phyloP scores from a whole-genome alignment of 208 protist species.

The Crithidia mellificae region DNA sequence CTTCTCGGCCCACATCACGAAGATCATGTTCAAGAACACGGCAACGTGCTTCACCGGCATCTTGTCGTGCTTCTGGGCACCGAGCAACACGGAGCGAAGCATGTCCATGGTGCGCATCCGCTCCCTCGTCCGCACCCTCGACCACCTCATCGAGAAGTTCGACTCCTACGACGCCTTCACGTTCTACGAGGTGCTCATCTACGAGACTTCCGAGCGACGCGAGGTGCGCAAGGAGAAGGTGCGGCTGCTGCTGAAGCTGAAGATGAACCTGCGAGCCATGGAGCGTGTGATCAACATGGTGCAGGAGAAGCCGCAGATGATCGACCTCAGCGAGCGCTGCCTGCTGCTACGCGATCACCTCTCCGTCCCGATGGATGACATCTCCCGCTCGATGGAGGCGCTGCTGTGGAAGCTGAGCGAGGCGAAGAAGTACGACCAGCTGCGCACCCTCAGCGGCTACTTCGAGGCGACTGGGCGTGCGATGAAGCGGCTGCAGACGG shows the following conservation, averaged over 20 bases:
- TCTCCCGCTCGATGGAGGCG: slow-evolving; percentile 65
- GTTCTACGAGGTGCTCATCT: slow-evolving; percentile 84
- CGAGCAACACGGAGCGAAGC: slow-evolving; percentile 82
- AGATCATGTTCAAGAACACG: too few species aligned
- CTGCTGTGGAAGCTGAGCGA: slow-evolving; percentile 58
- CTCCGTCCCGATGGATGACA: slow-evolving; percentile 52
- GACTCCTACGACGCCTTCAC: slow-evolving; percentile 70
- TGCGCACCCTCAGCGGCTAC: slow-evolving; percentile 38
- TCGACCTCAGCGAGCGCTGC: slow-evolving; percentile 76
- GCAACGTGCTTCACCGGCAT: slow-evolving; percentile 72
- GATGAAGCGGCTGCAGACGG: slow-evolving; percentile 68
- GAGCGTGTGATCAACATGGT: slow-evolving; percentile 83
- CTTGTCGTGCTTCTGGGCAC: slow-evolving; percentile 84
- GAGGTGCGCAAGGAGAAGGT: slow-evolving; percentile 71
- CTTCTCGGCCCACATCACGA: slow-evolving; percentile 50
- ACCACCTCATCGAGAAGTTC: slow-evolving; percentile 60
- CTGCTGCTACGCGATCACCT: slow-evolving; percentile 67
- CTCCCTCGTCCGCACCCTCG: slow-evolving; percentile 67
- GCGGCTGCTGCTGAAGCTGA: slow-evolving; percentile 62
- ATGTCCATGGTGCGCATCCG: slow-evolving; percentile 85
- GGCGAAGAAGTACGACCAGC: slow-evolving; percentile 45
- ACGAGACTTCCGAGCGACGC: slow-evolving; percentile 67
- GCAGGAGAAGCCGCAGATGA: slow-evolving; percentile 58
- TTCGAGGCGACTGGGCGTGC: slow-evolving; percentile 50
- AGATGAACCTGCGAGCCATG: slow-evolving; percentile 82